These are phyloP conservation scores for Cylindrotheca fusiformis DNA, from an alignment of 108 stramenopile genomes.

Conservation along the genomic window DNA sequence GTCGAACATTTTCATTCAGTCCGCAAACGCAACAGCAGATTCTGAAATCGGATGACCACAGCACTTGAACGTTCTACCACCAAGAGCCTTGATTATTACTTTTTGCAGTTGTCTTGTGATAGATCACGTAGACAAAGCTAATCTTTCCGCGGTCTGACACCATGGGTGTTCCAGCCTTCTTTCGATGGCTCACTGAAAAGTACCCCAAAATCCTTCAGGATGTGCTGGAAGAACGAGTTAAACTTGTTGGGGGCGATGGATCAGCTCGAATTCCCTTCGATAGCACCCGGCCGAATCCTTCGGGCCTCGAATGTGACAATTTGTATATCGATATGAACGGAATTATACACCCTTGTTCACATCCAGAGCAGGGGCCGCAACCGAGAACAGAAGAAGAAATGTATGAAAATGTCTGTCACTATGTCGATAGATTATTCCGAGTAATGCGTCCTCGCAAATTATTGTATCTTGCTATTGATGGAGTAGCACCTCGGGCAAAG, in stretches of 20 bases:
- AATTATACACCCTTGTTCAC: slow-evolving; percentile 98
- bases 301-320: slow-evolving; percentile 89
- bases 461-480: slow-evolving; percentile 95
- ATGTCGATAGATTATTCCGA: slow-evolving; percentile 87
- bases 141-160: too few relatives aligned
- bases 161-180: slow-evolving; percentile 99
- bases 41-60: too few relatives aligned
- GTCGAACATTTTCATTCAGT: too few relatives aligned
- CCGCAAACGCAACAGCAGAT: too few relatives aligned
- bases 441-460: slow-evolving; percentile 83
- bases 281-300: slow-evolving; percentile 85
- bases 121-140: too few relatives aligned
- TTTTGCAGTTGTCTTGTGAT: too few relatives aligned
- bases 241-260: slow-evolving; percentile 53
- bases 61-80: too few relatives aligned
- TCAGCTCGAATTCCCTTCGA: slow-evolving; percentile 81
- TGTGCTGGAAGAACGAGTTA: slow-evolving; percentile 91
- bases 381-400: slow-evolving; percentile 95
- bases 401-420: slow-evolving; percentile 93
- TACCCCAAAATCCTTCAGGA: slow-evolving; percentile 95
- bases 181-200: slow-evolving; percentile 98
- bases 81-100: too few relatives aligned
- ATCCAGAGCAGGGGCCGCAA: slow-evolving; percentile 91
- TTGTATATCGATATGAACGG: slow-evolving; percentile 99
- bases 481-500: slow-evolving; percentile 98